Evolutionary conservation across 2,329 filamentous ascomycete genomes (phyloP), one percentile per base, ranked within the genome.

Genomic region (Colletotrichum orbiculare): DNA sequence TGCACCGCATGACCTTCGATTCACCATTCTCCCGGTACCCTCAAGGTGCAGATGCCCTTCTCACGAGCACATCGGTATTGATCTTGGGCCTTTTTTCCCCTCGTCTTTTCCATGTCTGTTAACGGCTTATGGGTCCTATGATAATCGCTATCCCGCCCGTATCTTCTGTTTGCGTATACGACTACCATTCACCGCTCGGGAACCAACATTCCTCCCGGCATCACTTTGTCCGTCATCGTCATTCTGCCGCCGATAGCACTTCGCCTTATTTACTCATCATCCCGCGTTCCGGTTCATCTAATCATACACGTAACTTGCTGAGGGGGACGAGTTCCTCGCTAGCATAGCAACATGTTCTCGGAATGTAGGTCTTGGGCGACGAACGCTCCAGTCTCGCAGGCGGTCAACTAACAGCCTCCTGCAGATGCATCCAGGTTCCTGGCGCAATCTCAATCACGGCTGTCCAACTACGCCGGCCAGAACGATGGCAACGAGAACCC

Each of bases 381-480:
- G 43, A 54, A 41, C 48, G 39, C 56, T 53, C 15, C 42, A 15
- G 6, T 49, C 33, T 41, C 49, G 35, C 37, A 45, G 15, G 48
- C 63, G 60, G 37, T 52, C 39, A 64, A 59, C 59, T 52, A 43
- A 49, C 71, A 74, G 58, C 8, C 52, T 49, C 39, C 57, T 57
- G 58, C 74, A 97, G 96, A 98, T 90, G 96, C 96, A 73, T 98
- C 95, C 71, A 91, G 91, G 72, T 99, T 99, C 78, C 89, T 99
- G 73, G 93, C 94, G 67, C 96, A 98, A 87, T 97, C 94, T 70
- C 94, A 97, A 83, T 97, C 94, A 67, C 91, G 93, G 68, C 84
- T 98, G 73, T 93, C 91, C 70, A 88, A 82, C 76, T 89, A 94
- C 66, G 71, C 62, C 57, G 86, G 83, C 79, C 87, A 91, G 75